Conservation (phyloP, 2,329 filamentous ascomycete genomes). For the Pseudocercospora macadamiae region DNA sequence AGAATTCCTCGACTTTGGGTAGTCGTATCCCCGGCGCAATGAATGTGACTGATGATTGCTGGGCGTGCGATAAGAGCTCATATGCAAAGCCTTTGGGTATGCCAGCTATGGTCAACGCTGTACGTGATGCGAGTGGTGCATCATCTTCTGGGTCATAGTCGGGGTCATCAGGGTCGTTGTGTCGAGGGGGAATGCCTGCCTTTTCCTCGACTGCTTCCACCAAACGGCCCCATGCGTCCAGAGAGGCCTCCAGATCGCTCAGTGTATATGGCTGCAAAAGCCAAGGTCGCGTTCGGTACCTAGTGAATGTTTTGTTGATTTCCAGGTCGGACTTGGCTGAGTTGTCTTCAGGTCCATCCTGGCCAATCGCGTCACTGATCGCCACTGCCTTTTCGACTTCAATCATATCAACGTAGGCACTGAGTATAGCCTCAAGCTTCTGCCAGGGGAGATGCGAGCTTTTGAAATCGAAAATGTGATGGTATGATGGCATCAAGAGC, state of each 20-base stretch:
- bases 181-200: constrained; percentile 24
- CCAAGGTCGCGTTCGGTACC: constrained; percentile 37
- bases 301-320: constrained; percentile 23
- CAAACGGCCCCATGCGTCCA: constrained; percentile 36
- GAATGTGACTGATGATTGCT: constrained; percentile 36
- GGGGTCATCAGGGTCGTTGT: constrained; percentile 16
- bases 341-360: constrained; percentile 17
- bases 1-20: constrained; percentile 39
- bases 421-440: constrained; percentile 38
- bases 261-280: constrained; percentile 38
- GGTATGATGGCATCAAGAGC: constrained; percentile 39
- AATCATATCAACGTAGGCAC: constrained; percentile 40
- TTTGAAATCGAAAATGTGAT: constrained; percentile 38
- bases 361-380: constrained; percentile 30
- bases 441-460: constrained; percentile 38
- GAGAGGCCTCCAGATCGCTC: constrained; percentile 33
- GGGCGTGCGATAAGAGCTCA: constrained; percentile 36
- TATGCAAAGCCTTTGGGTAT: constrained; percentile 38
- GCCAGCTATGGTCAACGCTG: constrained; percentile 35
- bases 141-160: constrained; percentile 33
- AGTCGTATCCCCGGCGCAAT: constrained; percentile 38
- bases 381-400: constrained; percentile 40
- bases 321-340: constrained; percentile 23
- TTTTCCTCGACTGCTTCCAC: constrained; percentile 35
- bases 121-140: constrained; percentile 32